Conservation (phyloP, 1,284 basidiomycete genomes). For the Omphalotus olearius region DNA sequence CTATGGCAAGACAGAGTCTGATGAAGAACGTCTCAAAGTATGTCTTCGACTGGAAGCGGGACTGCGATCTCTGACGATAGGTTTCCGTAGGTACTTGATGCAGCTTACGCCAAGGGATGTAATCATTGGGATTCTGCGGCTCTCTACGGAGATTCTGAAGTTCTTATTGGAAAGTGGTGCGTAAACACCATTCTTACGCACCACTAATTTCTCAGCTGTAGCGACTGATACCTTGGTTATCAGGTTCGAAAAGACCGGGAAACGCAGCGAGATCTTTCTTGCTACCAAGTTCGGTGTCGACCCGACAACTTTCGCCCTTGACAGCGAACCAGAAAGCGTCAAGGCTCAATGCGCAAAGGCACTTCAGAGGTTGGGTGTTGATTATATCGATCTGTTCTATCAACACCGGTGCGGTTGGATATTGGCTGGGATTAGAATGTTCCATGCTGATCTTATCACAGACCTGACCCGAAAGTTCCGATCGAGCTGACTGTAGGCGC, state of each 20-base stretch:
- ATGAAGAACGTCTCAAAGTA: conserved; percentile 19
- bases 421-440: not conserved
- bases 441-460: not conserved
- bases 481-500: conserved; percentile 29
- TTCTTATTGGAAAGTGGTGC: conserved; percentile 36
- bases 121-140: conserved; percentile 36
- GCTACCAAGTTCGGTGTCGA: conserved; percentile 47
- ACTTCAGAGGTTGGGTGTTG: conserved; percentile 11
- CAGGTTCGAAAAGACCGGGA: conserved; percentile 43
- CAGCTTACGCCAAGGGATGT: conserved; percentile 30
- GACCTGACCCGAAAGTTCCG: conserved; percentile 12
- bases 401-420: conserved; percentile 10
- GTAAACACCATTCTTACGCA: conserved; percentile 6
- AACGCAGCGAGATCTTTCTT: conserved; percentile 41
- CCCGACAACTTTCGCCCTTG: conserved; percentile 12
- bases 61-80: too few species aligned
- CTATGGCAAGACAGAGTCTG: conserved; percentile 17
- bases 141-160: conserved; percentile 33
- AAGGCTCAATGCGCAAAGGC: conserved; percentile 12
- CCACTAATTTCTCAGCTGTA: not conserved
- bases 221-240: not conserved
- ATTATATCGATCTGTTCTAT: conserved; percentile 15
- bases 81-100: conserved; percentile 27
- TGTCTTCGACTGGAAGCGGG: not conserved
- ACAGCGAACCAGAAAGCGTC: conserved; percentile 26